A percentile compares a stretch with the other conserved stretches of the same genome.
Conservation (phyloP, 768 basidiomycete species). For the Vishniacozyma victoriae region DNA sequence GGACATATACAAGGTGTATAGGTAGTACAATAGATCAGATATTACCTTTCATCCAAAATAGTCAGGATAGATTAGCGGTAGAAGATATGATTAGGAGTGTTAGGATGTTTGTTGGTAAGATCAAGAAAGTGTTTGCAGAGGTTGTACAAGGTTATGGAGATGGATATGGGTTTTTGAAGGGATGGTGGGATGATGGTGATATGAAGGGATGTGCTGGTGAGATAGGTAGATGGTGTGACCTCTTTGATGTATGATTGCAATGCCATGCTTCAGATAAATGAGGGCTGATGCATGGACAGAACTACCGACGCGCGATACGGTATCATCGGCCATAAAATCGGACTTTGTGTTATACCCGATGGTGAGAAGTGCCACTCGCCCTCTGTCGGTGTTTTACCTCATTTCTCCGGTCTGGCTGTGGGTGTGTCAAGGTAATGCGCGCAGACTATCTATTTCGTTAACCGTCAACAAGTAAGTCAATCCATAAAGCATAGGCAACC, state of each 20-base stretch:
- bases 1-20: conserved; percentile 15
- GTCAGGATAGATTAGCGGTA: conserved; percentile 4
- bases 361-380: too few species aligned
- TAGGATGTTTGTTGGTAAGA: conserved; percentile 28
- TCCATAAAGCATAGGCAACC: background rate
- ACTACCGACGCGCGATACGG: too few species aligned
- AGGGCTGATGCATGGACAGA: too few species aligned
- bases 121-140: conserved; percentile 37
- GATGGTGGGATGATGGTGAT: conserved; percentile 32
- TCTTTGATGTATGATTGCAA: conserved; percentile 16
- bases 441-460: too few species aligned
- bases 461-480: conserved; percentile 16
- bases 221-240: conserved; percentile 32
- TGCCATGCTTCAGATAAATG: too few species aligned
- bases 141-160: conserved; percentile 35
- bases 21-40: conserved; percentile 16
- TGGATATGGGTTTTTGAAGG: conserved; percentile 26
- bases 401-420: background rate
- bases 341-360: too few species aligned
- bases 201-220: conserved; percentile 33
- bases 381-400: too few species aligned
- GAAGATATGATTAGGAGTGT: conserved; percentile 16
- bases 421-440: too few species aligned
- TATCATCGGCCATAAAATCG: too few species aligned
- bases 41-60: conserved; percentile 6